Base-by-base conservation (phyloP, 306 rosid species). In the Cicer chorassanicum region DNA sequence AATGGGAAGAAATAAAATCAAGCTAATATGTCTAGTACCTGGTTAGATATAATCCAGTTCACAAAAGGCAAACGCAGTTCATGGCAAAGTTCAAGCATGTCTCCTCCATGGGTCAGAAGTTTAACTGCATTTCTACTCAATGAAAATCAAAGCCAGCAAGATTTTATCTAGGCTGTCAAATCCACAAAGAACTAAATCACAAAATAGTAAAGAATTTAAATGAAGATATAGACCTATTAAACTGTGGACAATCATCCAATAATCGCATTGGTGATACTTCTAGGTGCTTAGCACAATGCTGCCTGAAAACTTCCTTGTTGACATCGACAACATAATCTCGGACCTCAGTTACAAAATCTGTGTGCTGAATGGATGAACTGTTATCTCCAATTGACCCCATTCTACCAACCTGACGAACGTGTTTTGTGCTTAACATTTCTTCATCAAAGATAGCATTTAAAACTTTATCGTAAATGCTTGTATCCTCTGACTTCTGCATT, bases 91-190 rank as follows among this genome's bases (percentile, higher is more conserved):
- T 94, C 97, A 79, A 94, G 91, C 92, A 91, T 87, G 77, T 91
- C 96, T 61, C 98, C 98, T 82, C 98, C 98, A 68, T 87, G 87
- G 76, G 91, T 94, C 81, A 94, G 85, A 68, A 91, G 91, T 90
- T 88, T 94, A 78, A 94, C 96, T 70, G 97, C 83, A 87, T 86
- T 88, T 90, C 98, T 94, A 85, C 64, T 68, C 73, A 60, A 72
- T 24, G 79, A 76, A 77, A 78, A 76, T 68, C 6, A 72, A 80
- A 59, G 73, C 78, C 19, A 88, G 77, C 70, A 46, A 82, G 53
- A 56, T 64, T 51, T 71, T 44, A 63, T 66, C 76, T 44, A 68
- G 49, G 15, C 38, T 50, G 74, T 69, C 73, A 70, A 5, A 44
- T 61, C 48, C 44, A 60, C 13, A 77, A 73, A 61, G 65, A 45